phyloP scores from a whole-genome alignment of 306 rosid species.

The Trichosanthes cucumerina region DNA sequence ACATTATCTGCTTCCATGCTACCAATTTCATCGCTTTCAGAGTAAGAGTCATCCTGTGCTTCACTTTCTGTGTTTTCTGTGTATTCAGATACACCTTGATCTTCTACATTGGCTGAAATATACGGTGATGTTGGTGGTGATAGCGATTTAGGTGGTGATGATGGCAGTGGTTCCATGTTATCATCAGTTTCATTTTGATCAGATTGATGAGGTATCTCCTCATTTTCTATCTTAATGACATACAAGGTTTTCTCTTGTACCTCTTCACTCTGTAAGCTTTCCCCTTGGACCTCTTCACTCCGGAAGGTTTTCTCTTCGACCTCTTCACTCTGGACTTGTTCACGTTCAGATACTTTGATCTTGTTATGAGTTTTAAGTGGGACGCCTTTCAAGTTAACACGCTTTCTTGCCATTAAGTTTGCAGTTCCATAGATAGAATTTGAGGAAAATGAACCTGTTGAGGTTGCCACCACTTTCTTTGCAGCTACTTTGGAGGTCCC shows the following conservation, averaged over 20 bases:
- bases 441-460: slow-evolving; percentile 23
- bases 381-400: slow-evolving; percentile 21
- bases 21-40: slow-evolving; percentile 29
- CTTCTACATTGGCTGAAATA: slow-evolving; percentile 23
- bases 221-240: slow-evolving; percentile 51
- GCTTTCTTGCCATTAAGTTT: slow-evolving; percentile 34
- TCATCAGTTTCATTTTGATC: slow-evolving; percentile 27
- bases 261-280: slow-evolving; percentile 17
- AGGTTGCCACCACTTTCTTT: slow-evolving; percentile 29
- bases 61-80: slow-evolving; percentile 39
- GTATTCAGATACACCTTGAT: slow-evolving; percentile 40
- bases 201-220: slow-evolving; percentile 27
- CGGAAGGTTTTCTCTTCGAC: slow-evolving; percentile 30
- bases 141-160: background rate
- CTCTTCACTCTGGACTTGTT: slow-evolving; percentile 26
- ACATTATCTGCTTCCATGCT: slow-evolving; percentile 23
- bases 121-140: slow-evolving; percentile 15
- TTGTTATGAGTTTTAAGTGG: slow-evolving; percentile 22
- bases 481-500: slow-evolving; percentile 27
- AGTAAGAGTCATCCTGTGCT: slow-evolving; percentile 31
- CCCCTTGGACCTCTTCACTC: slow-evolving; percentile 37
- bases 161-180: slow-evolving; percentile 7
- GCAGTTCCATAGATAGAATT: slow-evolving; percentile 31
- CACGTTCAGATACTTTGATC: slow-evolving; percentile 21
- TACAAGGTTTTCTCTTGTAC: slow-evolving; percentile 58